Evolutionary conservation across 2,329 filamentous ascomycete species (phyloP).

Genomic region (Paraconiothyrium sp.): DNA sequence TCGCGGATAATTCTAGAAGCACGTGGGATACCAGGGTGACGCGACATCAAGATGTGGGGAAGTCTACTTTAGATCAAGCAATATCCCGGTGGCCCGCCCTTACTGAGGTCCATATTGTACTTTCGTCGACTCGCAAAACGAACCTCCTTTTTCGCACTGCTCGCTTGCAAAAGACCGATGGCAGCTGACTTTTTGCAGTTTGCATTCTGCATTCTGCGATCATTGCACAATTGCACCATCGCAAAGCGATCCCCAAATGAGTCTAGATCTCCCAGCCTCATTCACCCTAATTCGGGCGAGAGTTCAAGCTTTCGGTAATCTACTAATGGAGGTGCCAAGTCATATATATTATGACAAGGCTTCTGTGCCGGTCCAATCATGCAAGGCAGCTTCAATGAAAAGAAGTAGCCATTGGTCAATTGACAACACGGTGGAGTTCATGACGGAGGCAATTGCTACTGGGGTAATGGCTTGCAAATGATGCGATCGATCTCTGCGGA

Average conservation of each 20-base stretch:
- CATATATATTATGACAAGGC: slow-evolving; percentile 7
- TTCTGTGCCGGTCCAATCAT: slow-evolving; percentile 10
- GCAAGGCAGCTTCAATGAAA: background rate
- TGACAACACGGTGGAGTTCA: background rate
- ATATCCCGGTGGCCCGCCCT: background rate
- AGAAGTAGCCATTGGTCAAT: slow-evolving; percentile 6
- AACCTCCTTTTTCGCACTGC: background rate
- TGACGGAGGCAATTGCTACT: slow-evolving; percentile 3
- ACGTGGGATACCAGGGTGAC: background rate
- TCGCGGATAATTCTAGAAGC: background rate
- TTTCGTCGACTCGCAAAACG: background rate
- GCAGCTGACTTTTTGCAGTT: background rate
- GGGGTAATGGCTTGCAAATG: slow-evolving; percentile 10
- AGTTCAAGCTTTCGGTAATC: slow-evolving; percentile 18
- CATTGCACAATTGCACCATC: background rate
- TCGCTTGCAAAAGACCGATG: background rate
- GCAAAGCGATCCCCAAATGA: background rate
- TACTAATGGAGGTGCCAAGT: slow-evolving; percentile 6
- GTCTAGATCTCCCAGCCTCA: slow-evolving; percentile 5
- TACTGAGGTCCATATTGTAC: background rate
- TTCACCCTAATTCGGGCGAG: background rate
- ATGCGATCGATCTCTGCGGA: slow-evolving; percentile 2
- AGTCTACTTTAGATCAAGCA: background rate
- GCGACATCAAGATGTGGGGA: background rate
- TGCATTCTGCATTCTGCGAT: background rate